phyloP scores from a whole-genome alignment of 2,329 filamentous ascomycete species.

The Xylariales sp. region DNA sequence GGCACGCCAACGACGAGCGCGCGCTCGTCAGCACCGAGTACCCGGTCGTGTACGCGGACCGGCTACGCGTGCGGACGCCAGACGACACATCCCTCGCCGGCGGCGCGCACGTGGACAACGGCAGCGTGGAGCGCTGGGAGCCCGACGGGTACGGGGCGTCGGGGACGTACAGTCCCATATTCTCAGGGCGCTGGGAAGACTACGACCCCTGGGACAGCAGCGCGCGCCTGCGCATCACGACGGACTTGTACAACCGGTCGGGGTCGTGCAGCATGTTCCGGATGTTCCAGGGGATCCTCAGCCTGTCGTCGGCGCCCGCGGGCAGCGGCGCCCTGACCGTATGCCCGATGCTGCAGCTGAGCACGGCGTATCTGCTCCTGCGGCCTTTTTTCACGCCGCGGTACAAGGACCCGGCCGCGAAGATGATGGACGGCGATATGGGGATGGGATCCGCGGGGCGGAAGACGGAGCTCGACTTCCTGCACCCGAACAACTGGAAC shows the following conservation, averaged over 20 bases:
- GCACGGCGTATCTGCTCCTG: conserved; percentile 83
- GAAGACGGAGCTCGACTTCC: conserved; percentile 54
- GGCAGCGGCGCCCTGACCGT: conserved; percentile 82
- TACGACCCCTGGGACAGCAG: conserved; percentile 86
- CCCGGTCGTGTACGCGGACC: conserved; percentile 76
- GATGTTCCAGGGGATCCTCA: conserved; percentile 92
- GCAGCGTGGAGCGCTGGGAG: conserved; percentile 82
- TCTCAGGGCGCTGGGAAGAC: conserved; percentile 80
- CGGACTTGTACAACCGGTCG: conserved; percentile 83
- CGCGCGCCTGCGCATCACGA: conserved; percentile 73
- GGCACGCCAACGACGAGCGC: conserved; percentile 63
- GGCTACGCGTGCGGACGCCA: conserved; percentile 76
- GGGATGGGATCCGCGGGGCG: background rate
- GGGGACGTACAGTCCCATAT: conserved; percentile 77
- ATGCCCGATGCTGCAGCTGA: conserved; percentile 79
- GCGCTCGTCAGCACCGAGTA: conserved; percentile 62
- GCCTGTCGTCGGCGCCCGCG: conserved; percentile 77
- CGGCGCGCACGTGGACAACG: conserved; percentile 79
- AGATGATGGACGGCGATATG: conserved; percentile 14
- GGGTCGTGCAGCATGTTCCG: conserved; percentile 87
- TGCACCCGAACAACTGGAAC: conserved; percentile 70
- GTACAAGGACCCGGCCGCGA: conserved; percentile 51
- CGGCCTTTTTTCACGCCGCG: conserved; percentile 81
- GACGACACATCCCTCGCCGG: conserved; percentile 76
- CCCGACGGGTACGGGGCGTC: conserved; percentile 73